Conservation (phyloP, 352 stramenopile genomes). For the Globisporangium parvum region DNA sequence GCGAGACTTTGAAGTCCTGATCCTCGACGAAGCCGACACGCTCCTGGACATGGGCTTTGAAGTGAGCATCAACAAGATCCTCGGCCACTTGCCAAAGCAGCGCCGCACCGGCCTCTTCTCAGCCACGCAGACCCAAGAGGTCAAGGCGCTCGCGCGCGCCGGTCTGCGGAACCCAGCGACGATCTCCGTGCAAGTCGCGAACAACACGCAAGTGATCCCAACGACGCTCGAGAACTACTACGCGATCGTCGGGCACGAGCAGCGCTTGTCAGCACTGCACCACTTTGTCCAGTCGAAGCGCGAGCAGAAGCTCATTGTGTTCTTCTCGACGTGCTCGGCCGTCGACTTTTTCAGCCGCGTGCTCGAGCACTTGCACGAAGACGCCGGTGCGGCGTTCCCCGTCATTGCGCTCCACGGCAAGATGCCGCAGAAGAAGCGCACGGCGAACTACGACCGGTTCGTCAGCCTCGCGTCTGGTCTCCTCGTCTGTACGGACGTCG, state of each 20-base stretch:
- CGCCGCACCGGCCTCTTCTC: slow-evolving; percentile 92
- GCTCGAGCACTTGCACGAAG: slow-evolving; percentile 73
- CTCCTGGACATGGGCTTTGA: slow-evolving; percentile 98
- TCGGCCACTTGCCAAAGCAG: slow-evolving; percentile 95
- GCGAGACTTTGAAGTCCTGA: slow-evolving; percentile 94
- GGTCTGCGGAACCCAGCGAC: slow-evolving; percentile 98
- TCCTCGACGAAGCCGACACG: slow-evolving; percentile 99
- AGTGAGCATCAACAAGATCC: slow-evolving; percentile 93
- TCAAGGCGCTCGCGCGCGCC: slow-evolving; percentile 92
- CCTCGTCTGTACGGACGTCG: slow-evolving; percentile 98
- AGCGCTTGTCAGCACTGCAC: slow-evolving; percentile 91
- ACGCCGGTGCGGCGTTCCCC: slow-evolving; percentile 23
- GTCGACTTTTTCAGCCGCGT: slow-evolving; percentile 98
- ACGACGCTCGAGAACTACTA: slow-evolving; percentile 93
- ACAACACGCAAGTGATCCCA: slow-evolving; percentile 73
- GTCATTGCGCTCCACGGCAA: slow-evolving; percentile 91
- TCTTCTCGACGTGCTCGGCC: slow-evolving; percentile 97
- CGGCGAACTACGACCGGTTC: slow-evolving; percentile 70
- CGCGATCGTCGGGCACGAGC: slow-evolving; percentile 89
- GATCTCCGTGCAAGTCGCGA: slow-evolving; percentile 95
- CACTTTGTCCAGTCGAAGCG: slow-evolving; percentile 91
- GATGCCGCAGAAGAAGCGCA: slow-evolving; percentile 90
- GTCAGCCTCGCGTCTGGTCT: slow-evolving; percentile 57
- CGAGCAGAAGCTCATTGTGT: slow-evolving; percentile 94
- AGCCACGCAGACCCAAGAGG: slow-evolving; percentile 92